Base-by-base conservation (phyloP, 768 basidiomycete genomes). In the Russula olivacea region DNA sequence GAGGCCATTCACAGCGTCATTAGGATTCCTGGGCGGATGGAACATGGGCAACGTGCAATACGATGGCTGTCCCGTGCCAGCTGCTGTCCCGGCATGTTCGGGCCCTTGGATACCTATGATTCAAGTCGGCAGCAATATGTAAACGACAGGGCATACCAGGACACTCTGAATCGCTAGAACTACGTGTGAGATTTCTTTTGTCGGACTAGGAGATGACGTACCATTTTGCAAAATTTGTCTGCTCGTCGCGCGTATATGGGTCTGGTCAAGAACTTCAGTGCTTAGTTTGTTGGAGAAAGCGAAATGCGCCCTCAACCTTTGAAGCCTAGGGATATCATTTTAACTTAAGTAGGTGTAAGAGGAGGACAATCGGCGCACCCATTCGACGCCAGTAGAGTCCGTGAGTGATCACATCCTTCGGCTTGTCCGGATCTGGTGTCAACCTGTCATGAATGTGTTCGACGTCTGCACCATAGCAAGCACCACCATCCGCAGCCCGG, bases 161-260 rank as follows among this genome's bases (percentile, higher is more conserved):
- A 59, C 83, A 83, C 79, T 81, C 78, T 0, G 76, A 69, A 68
- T 84, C 81, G 61, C 81, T 82, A 51, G 57, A 36, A 10, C 3
- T 28, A 62, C 32, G 30, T 21, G n/a, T 57, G 23, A 41, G 61
- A 4, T 30, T 34, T 65, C 36, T 65, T 49, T 47, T 47, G 36
- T 21, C 15, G 4, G 10, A 15, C 7, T 10, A 40, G n/a, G 11
- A 45, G 15, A 57, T 4, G 14, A 45, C 78, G 41, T 68, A 81
- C 82, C 85, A 86, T 70, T 81, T 80, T 0, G 75, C 72, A 69
- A 85, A 86, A 50, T 77, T 77, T 0, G 74, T 56, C 64, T 80
- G 80, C 49, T 85, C 82, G 47, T 84, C 81, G 19, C 74, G 76
- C 17, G 83, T 78, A 61, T 86, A 86, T 0, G 85, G 84, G 69